Base-by-base conservation (phyloP, 2,329 filamentous ascomycete species). In the Rosellinia necatrix region DNA sequence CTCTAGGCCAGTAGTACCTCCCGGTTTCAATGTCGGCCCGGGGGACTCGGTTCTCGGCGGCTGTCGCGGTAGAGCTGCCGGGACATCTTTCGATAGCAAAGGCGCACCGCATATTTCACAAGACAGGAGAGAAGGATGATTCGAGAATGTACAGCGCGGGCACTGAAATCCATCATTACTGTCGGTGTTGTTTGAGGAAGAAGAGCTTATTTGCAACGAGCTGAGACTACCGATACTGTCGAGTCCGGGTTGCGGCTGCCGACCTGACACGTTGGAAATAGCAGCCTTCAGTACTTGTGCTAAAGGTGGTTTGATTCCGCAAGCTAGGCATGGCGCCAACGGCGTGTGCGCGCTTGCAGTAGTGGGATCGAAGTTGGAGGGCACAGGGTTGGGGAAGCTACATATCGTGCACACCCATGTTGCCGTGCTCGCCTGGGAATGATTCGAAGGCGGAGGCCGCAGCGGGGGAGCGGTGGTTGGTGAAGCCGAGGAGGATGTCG, bases 361-460 rank as follows among this genome's bases (percentile, higher is more conserved):
- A 1, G 87, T 81, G 0, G 92, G 90, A 67, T 97, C 93, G 71
- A 97, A 97, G 71, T 96, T 97, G 32, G 90, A 90, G 0, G 94
- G 92, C 1, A 97, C 86, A 0, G 91, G 88, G 68, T 97, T 97
- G 8, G 92, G 93, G 70, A 96, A 96, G 64, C 90, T 93, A 78
- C 93, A 97, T 67, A 97, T 97, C 1, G 90, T 89, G 75, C 93
- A 97, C 17, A 97, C 87, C 93, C 93, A 97, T 3, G 92, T 97
- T 5, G 90, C 91, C 57, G 80, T 83, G 62, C 79, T 81, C 12
- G 78, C 71, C 12, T 81, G 74, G 1, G 78, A 65, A 27, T 82
- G 76, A 13, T 80, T 76, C 75, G 74, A 53, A 64, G 75, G 62
- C 66, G 77, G 68, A 35, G 73, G 66, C 55, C 78, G 72, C 59